Base-by-base conservation (phyloP, 139 green algal genomes). In the Zygnema cylindricum region DNA sequence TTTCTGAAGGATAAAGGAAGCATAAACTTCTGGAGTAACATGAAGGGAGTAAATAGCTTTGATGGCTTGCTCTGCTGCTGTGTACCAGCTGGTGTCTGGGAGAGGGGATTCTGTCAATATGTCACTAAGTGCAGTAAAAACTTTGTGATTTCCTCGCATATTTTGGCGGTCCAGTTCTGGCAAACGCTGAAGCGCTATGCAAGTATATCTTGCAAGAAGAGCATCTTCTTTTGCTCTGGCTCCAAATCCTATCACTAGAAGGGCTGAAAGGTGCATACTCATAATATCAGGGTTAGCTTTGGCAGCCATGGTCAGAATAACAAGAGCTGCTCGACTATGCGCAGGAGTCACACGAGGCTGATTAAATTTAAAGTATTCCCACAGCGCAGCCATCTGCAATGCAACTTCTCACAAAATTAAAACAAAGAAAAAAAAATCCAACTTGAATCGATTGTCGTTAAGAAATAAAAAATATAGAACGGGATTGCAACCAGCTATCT, bases 1-100 rank as follows among this genome's bases (percentile, higher is more conserved):
- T 16, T 30, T 85, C 54, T 33, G 32, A 35, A 98, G 73, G 1
- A 96, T 76, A 1, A 86, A 90, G 0, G 71, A 90, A 2, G 54
- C 69, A 42, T 96, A 71, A 49, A 55, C 82, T 81, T 96, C 93
- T 0, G 96, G 96, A 0, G 91, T 38, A 0, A 94, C 95, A 89
- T 97, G 95, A 86, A 98, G 91, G 1, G 85, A 75, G 88, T 98
- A 98, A 1, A 98, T 23, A 0, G 96, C 95, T 3, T 40, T 85
- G 0, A 98, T 69, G 1, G 93, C 93, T 1, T 95, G 94, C 91
- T 98, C 95, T 0, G 95, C 95, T 0, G 91, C 95, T 0, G 93
- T 91, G 69, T 94, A 96, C 96, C 96, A 97, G 2, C 35, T 76
- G 0, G 38, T 38, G 22, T 95, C 93, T 0, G 88, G 87, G 63